Percentiles rank a stretch among this genome's conserved stretches.
phyloP scores from a whole-genome alignment of 805 yeast genomes.

The Monosporozyma aquatica region DNA sequence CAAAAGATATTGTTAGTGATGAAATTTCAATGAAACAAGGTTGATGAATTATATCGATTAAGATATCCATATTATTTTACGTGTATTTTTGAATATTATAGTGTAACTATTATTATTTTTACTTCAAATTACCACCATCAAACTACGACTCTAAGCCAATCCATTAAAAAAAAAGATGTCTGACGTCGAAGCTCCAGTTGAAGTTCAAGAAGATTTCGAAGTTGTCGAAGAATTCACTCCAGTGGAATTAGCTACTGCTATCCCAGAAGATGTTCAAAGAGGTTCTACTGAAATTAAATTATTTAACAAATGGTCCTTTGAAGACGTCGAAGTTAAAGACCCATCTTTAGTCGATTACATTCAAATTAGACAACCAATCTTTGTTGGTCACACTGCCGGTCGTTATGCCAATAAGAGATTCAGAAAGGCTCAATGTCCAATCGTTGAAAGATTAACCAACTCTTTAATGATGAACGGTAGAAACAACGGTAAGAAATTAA shows the following conservation, averaged over 20 bases:
- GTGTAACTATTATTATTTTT: too few relatives aligned
- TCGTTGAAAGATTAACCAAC: slow-evolving; percentile 98
- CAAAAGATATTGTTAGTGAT: too few relatives aligned
- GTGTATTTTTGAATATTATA: too few relatives aligned
- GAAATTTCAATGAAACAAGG: too few relatives aligned
- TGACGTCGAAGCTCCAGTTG: slow-evolving; percentile 62
- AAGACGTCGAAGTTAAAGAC: slow-evolving; percentile 95
- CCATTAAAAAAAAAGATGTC: slow-evolving; percentile 53
- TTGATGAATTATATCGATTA: too few relatives aligned
- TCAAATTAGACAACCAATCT: slow-evolving; percentile 95
- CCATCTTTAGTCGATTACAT: slow-evolving; percentile 97
- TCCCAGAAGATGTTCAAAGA: slow-evolving; percentile 93
- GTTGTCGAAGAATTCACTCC: slow-evolving; percentile 70
- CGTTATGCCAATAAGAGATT: slow-evolving; percentile 99
- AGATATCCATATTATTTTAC: too few relatives aligned
- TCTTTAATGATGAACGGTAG: slow-evolving; percentile 99
- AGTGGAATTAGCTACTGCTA: slow-evolving; percentile 83
- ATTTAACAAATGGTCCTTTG: slow-evolving; percentile 99
- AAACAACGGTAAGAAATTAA: slow-evolving; percentile 99
- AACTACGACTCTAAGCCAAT: too few relatives aligned
- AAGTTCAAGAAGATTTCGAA: slow-evolving; percentile 49
- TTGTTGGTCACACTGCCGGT: slow-evolving; percentile 98
- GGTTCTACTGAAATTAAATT: slow-evolving; percentile 94
- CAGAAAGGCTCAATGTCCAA: slow-evolving; percentile 99
- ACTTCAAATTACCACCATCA: slow-evolving; percentile 8